Evolutionary conservation across 331 rosid genomes (phyloP), one percentile per base, ranked within the genome.

Genomic region (Rosa hybrid): DNA sequence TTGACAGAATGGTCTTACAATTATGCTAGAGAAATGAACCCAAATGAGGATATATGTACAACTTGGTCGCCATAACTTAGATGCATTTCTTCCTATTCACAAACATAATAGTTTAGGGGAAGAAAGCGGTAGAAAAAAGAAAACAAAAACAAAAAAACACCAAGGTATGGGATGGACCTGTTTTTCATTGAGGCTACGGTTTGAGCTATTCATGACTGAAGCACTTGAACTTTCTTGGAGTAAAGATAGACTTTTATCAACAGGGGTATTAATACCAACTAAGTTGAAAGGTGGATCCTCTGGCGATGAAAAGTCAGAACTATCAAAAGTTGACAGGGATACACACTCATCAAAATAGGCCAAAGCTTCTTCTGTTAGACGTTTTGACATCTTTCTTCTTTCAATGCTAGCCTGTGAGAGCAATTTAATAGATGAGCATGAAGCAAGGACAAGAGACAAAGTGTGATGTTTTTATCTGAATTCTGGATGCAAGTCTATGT

Each of bases 291-390:
- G 92, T 68, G 89, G 91, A 75, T 95, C 99, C 75, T 95, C 99
- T 84, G 83, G 91, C 41, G 99, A 91, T 79, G 99, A 95, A 82
- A 93, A 90, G 88, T 95, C 99, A 3, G 98, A 95, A 82, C 99
- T 90, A 89, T 95, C 99, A 82, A 95, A 93, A 56, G 99, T 90
- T 67, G 99, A 95, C 34, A 95, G 77, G 12, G 98, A 95, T 45
- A 93, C 91, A 70, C 98, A 95, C 87, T 92, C 98, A 7, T 95
- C 98, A 83, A 95, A 95, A 84, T 95, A 95, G 60, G 97, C 85
- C 91, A 91, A 81, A 77, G 98, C 99, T 82, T 95, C 99, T 74
- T 93, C 98, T 5, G 88, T 89, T 72, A 95, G 91, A 49, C 97
- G 90, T 79, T 84, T 95, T 48, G 99, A 91, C 94, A 95, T 89